Percentiles rank a stretch among this genome's conserved stretches.
phyloP scores from a whole-genome alignment of 768 basidiomycete species.

The Kwoniella dendrophila region DNA sequence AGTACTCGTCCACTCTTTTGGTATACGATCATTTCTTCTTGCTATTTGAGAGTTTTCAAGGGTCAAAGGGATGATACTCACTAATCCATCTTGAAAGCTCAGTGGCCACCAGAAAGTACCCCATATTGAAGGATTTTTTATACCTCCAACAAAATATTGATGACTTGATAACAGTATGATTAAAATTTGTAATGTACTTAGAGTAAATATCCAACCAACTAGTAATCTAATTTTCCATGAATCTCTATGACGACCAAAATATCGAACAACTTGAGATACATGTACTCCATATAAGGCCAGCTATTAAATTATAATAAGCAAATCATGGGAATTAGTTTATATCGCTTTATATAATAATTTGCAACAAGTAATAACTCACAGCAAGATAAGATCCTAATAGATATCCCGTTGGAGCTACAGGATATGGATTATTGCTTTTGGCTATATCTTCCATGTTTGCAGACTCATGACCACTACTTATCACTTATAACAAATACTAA shows the following conservation, averaged over 20 bases:
- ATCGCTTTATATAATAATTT: background rate
- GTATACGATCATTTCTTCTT: too few species aligned
- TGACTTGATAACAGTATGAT: conserved; percentile 40
- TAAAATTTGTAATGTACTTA: conserved; percentile 42
- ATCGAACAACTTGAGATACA: conserved; percentile 38
- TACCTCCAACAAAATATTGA: conserved; percentile 45
- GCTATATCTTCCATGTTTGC: conserved; percentile 11
- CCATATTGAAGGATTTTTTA: conserved; percentile 36
- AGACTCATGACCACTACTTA: background rate
- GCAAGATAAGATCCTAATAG: conserved; percentile 27
- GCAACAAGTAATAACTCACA: background rate
- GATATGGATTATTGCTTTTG: conserved; percentile 24
- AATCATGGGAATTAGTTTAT: background rate
- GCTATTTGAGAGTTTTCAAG: background rate
- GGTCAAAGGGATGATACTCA: conserved; percentile 22
- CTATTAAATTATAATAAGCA: background rate
- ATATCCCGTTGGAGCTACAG: conserved; percentile 22
- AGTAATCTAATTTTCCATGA: conserved; percentile 19
- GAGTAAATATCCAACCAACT: conserved; percentile 39
- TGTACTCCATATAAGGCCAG: conserved; percentile 44
- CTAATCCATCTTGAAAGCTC: conserved; percentile 49
- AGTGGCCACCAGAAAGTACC: conserved; percentile 49
- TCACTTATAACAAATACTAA: too few species aligned
- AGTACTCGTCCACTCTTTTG: background rate
- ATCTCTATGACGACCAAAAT: conserved; percentile 27